Conservation (phyloP, 352 stramenopile species). For the Globisporangium barbulae region DNA sequence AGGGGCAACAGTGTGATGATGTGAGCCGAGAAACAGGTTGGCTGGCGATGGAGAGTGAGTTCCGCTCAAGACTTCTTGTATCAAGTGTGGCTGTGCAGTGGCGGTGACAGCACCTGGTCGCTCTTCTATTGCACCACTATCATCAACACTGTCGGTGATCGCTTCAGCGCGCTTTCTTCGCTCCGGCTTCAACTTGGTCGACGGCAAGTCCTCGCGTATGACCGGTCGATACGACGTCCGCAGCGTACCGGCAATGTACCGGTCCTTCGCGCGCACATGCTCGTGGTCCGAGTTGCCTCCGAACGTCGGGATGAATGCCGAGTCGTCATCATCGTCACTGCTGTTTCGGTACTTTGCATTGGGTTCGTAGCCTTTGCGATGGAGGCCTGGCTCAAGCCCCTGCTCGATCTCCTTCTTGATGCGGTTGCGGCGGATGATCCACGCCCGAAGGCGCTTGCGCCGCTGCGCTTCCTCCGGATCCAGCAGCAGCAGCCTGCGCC, state of each 20-base stretch:
- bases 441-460: conserved; percentile 38
- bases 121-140: neutral
- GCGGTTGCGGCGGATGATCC: conserved; percentile 57
- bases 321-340: conserved; percentile 4
- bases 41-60: neutral
- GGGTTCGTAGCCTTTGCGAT: conserved; percentile 17
- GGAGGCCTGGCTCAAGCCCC: conserved; percentile 33
- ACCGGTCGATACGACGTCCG: conserved; percentile 1
- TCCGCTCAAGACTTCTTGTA: neutral
- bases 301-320: conserved; percentile 15
- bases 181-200: neutral
- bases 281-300: conserved; percentile 16
- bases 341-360: neutral
- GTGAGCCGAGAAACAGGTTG: neutral
- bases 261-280: neutral
- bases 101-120: no score
- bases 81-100: neutral
- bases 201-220: neutral
- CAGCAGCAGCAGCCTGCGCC: conserved; percentile 45
- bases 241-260: conserved; percentile 10
- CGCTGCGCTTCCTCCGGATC: conserved; percentile 52
- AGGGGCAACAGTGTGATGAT: neutral
- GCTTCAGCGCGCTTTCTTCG: neutral
- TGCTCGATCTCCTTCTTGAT: conserved; percentile 54
- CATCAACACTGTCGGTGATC: neutral